These are phyloP conservation scores for Pythium vanterpoolii DNA, from an alignment of 352 stramenopile species.

Conservation along the genomic window DNA sequence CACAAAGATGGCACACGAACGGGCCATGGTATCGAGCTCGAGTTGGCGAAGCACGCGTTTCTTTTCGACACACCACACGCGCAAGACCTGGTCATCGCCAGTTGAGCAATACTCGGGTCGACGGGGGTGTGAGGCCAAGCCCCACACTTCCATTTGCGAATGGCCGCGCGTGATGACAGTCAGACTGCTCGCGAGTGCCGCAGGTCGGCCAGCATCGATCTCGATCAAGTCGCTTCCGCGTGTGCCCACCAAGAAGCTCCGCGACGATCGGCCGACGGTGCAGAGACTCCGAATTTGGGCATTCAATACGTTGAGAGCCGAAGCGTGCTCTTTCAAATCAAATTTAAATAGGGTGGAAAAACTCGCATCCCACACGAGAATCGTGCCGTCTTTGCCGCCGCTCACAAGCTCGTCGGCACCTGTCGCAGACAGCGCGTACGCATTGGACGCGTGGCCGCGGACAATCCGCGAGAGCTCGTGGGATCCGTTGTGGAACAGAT, in stretches of 20 bases:
- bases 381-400: slow-evolving; percentile 83
- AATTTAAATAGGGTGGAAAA: slow-evolving; percentile 39
- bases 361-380: slow-evolving; percentile 82
- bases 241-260: slow-evolving; percentile 78
- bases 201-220: slow-evolving; percentile 44
- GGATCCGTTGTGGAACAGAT: slow-evolving; percentile 57
- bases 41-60: slow-evolving; percentile 38
- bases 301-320: slow-evolving; percentile 19
- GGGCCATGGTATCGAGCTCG: slow-evolving; percentile 45
- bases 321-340: slow-evolving; percentile 36
- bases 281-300: slow-evolving; percentile 48
- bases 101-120: slow-evolving; percentile 69
- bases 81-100: slow-evolving; percentile 76
- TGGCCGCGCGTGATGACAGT: slow-evolving; percentile 61
- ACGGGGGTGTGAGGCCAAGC: slow-evolving; percentile 66
- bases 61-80: slow-evolving; percentile 71
- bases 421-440: slow-evolving; percentile 44
- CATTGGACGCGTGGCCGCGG: slow-evolving; percentile 40
- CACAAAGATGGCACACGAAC: slow-evolving; percentile 55
- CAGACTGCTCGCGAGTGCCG: slow-evolving; percentile 1
- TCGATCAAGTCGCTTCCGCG: slow-evolving; percentile 86
- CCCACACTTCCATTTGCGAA: slow-evolving; percentile 77
- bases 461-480: slow-evolving; percentile 51
- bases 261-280: slow-evolving; percentile 22
- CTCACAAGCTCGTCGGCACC: slow-evolving; percentile 60